Evolutionary conservation across 257 asterid genomes (phyloP), one percentile per base, ranked within the genome.

Genomic region (Penstemon eatonii): DNA sequence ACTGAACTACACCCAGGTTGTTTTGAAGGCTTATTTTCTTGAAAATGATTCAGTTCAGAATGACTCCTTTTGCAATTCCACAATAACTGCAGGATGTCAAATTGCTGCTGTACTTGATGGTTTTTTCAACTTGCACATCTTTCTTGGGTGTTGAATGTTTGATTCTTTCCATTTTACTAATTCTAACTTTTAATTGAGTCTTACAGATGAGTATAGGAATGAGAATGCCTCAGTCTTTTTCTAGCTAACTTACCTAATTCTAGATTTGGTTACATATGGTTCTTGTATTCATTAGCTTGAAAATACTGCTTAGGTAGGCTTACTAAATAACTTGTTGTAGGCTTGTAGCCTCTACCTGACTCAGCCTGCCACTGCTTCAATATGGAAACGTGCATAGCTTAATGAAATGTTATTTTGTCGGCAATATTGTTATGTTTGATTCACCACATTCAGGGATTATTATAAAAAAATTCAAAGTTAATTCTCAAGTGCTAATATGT

Each of bases 1-100:
- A 68, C 85, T 94, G 70, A 94, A 94, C 84, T 94, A 83, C 65
- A 91, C 98, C 18, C 99, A 94, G 98, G 99, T 91, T 72, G 71
- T 65, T 37, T 54, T 72, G 56, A 44, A 7, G 56, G 64, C 55
- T 45, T 12, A 11, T 65, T 65, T 49, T 54, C 19, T 44, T 43
- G 36, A 25, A 40, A 45, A 45, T 33, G 7, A 5, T 40, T n/a
- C 7, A 55, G 65, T 40, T n/a, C 7, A 55, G 65, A 25, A 25
- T 11, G 11, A 3, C 4, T 41, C 3, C 11, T 63, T 44, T 19
- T 42, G 10, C 8, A 25, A 11, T 63, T 63, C 9, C 33, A 43
- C 65, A 10, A 39, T 56, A 46, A 44, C 44, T 12, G 36, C 19
- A 63, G 4, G 4, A 36, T 63, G 43, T 12, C 6, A 59, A 63